Evolutionary conservation across 1,139 yeast species (phyloP).

Genomic region (Tardiomyces digboiensis): DNA sequence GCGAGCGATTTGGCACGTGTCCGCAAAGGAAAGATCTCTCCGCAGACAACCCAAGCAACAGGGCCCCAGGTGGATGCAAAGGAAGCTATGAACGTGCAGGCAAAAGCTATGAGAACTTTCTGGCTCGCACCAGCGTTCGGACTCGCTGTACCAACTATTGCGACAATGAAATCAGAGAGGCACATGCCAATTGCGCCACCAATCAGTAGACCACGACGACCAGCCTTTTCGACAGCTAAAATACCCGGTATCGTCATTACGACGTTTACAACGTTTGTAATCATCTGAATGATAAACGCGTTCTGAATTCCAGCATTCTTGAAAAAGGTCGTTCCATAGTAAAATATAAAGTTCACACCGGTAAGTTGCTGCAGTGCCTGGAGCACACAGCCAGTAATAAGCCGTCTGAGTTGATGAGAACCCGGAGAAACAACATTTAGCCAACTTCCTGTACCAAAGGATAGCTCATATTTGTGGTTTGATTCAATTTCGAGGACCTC

Average conservation of each 20-base stretch:
- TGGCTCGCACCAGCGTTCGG: conserved; percentile 2
- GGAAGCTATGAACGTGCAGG: conserved; percentile 64
- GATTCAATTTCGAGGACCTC: conserved; percentile 36
- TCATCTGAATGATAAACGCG: conserved; percentile 36
- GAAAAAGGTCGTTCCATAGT: conserved; percentile 58
- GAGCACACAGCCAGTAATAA: conserved; percentile 32
- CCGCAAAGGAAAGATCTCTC: conserved; percentile 63
- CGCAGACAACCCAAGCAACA: conserved; percentile 64
- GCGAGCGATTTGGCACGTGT: conserved; percentile 72
- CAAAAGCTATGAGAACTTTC: conserved; percentile 50
- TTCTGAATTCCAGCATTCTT: conserved; percentile 38
- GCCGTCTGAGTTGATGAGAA: conserved; percentile 26
- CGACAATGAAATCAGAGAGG: conserved; percentile 49
- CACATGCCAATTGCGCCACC: conserved; percentile 52
- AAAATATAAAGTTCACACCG: conserved; percentile 57
- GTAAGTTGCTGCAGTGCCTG: conserved; percentile 59
- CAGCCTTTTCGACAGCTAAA: conserved; percentile 37
- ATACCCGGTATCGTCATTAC: conserved; percentile 52
- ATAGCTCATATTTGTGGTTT: conserved; percentile 34
- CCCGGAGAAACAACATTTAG: conserved; percentile 21
- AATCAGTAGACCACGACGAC: conserved; percentile 43
- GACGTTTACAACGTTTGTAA: conserved; percentile 55
- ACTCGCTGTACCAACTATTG: conserved; percentile 43
- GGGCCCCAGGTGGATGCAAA: conserved; percentile 84
- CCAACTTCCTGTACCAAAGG: conserved; percentile 26